Conservation (phyloP, 1,139 yeast species). For the Sugiyamaella pinicola region DNA sequence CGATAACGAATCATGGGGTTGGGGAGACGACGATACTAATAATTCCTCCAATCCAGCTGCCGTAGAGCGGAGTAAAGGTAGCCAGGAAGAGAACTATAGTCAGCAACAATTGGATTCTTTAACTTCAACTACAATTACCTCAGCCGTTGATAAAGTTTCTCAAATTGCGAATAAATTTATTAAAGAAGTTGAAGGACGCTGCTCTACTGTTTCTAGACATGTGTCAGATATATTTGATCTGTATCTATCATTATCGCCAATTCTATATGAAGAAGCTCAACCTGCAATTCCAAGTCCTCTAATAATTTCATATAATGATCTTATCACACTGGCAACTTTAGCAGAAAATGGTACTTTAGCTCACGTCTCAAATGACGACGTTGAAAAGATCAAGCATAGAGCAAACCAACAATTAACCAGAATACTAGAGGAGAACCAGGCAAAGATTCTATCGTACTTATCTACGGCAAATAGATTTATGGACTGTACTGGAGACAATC, state of each 20-base stretch:
- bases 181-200: slow-evolving; percentile 25
- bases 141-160: slow-evolving; percentile 22
- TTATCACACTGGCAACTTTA: slow-evolving; percentile 22
- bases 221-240: slow-evolving; percentile 35
- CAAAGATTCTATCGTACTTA: slow-evolving; percentile 20
- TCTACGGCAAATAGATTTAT: slow-evolving; percentile 31
- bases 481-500: slow-evolving; percentile 31
- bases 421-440: slow-evolving; percentile 24
- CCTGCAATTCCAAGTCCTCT: slow-evolving; percentile 24
- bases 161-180: slow-evolving; percentile 22
- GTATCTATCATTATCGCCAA: slow-evolving; percentile 35
- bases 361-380: slow-evolving; percentile 23
- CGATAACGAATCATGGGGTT: slow-evolving; percentile 36
- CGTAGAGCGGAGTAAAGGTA: slow-evolving; percentile 1
- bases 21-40: slow-evolving; percentile 36
- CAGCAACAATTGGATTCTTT: slow-evolving; percentile 5
- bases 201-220: slow-evolving; percentile 23
- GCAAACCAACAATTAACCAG: slow-evolving; percentile 24
- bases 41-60: slow-evolving; percentile 1
- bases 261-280: slow-evolving; percentile 26
- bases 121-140: slow-evolving; percentile 15
- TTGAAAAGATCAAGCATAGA: slow-evolving; percentile 22
- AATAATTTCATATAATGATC: slow-evolving; percentile 34
- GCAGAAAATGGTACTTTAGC: slow-evolving; percentile 18
- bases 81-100: not conserved